These are phyloP conservation scores for Rhizopogon vinicolor DNA, from an alignment of 768 basidiomycete genomes.

Conservation along the genomic window DNA sequence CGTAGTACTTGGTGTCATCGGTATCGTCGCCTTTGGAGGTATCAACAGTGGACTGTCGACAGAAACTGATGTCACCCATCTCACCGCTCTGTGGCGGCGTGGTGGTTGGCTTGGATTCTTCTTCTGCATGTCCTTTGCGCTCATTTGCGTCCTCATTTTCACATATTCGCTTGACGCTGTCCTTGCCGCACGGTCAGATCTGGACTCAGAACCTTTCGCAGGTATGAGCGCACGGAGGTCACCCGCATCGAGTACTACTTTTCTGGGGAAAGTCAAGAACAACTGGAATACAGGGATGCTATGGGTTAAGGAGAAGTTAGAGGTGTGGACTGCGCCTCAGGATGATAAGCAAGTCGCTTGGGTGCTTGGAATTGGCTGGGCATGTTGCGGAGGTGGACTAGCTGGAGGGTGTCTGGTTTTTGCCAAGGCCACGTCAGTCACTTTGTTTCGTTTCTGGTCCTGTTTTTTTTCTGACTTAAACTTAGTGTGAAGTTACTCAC, in stretches of 20 bases:
- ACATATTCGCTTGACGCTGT: constrained; percentile 71
- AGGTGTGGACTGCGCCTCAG: constrained; percentile 70
- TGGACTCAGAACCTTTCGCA: constrained; percentile 53
- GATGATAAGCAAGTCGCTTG: constrained; percentile 86
- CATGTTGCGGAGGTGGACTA: constrained; percentile 86
- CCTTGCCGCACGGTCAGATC: constrained; percentile 63
- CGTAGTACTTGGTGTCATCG: constrained; percentile 80
- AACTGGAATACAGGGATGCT: constrained; percentile 44
- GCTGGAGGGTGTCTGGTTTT: constrained; percentile 90
- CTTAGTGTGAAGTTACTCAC: constrained; percentile 75
- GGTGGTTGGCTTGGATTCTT: constrained; percentile 91
- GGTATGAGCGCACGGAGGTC: constrained; percentile 31
- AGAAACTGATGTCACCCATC: constrained; percentile 68
- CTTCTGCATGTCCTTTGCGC: constrained; percentile 68
- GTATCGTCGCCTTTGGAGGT: constrained; percentile 83
- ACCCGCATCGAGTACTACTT: constrained; percentile 14
- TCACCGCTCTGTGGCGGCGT: constrained; percentile 83
- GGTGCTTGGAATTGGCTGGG: constrained; percentile 93
- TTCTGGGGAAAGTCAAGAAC: constrained; percentile 29
- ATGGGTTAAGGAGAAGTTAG: constrained; percentile 58
- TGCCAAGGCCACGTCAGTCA: constrained; percentile 40
- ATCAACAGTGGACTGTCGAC: constrained; percentile 75
- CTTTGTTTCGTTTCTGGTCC: not conserved
- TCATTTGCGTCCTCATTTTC: constrained; percentile 62
- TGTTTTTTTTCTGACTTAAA: constrained; percentile 6